phyloP scores from a whole-genome alignment of 345 rosid genomes.

The Eucalyptus fibrosa region DNA sequence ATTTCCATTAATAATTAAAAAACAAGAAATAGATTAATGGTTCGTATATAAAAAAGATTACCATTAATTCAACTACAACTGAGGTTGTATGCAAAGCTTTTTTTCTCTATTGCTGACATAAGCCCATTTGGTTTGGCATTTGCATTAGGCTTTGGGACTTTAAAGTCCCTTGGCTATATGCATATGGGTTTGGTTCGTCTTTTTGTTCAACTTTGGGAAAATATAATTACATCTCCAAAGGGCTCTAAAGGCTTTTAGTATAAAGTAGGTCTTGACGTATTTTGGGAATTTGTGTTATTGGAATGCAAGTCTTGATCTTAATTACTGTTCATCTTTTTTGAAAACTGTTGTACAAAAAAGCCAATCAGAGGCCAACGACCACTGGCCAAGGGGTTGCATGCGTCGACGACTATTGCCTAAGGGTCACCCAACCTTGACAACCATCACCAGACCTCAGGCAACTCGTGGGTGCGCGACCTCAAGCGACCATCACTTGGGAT shows the following conservation, averaged over 20 bases:
- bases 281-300: too few relatives aligned
- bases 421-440: too few relatives aligned
- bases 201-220: too few relatives aligned
- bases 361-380: fast-evolving
- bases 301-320: too few relatives aligned
- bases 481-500: fast-evolving
- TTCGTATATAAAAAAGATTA: neutral
- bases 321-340: fast-evolving
- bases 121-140: too few relatives aligned
- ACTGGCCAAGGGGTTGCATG: fast-evolving
- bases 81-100: neutral
- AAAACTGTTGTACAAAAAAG: fast-evolving
- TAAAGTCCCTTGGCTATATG: fast-evolving
- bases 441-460: fast-evolving
- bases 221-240: too few relatives aligned
- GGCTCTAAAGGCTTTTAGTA: too few relatives aligned
- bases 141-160: too few relatives aligned
- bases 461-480: fast-evolving
- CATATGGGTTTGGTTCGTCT: fast-evolving
- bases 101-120: neutral
- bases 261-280: fast-evolving
- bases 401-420: fast-evolving
- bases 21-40: neutral
- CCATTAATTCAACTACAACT: neutral
- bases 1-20: neutral